phyloP scores from a whole-genome alignment of 768 basidiomycete species.

The Russula brevipes region DNA sequence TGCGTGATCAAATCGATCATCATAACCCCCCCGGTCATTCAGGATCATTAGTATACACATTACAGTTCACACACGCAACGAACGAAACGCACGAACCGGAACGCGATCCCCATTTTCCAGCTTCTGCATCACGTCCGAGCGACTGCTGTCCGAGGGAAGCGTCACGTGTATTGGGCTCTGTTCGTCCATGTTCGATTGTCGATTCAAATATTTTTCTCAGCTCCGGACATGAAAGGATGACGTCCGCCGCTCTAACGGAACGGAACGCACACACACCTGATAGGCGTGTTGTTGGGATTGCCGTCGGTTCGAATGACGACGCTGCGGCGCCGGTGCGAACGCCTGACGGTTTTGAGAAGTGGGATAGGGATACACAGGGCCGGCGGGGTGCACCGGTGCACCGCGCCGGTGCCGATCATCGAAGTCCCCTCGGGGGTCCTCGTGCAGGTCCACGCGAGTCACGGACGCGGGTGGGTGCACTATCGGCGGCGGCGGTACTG shows the following conservation, averaged over 20 bases:
- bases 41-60: too few relatives aligned
- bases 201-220: not conserved
- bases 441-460: slow-evolving; percentile 19
- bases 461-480: slow-evolving; percentile 7
- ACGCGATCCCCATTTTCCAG: slow-evolving; percentile 20
- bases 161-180: slow-evolving; percentile 6
- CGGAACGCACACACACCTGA: slow-evolving; percentile 4
- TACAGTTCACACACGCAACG: too few relatives aligned
- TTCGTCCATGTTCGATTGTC: not conserved
- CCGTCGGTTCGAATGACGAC: slow-evolving; percentile 2
- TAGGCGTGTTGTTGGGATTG: slow-evolving; percentile 6
- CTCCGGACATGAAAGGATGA: not conserved
- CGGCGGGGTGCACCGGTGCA: not conserved
- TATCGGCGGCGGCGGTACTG: not conserved
- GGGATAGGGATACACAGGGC: not conserved
- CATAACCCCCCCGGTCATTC: not conserved
- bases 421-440: not conserved
- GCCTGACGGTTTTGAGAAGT: not conserved
- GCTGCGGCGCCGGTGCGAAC: not conserved
- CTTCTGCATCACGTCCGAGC: slow-evolving; percentile 22
- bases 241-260: not conserved
- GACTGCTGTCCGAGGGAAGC: slow-evolving; percentile 10
- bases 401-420: slow-evolving; percentile 10
- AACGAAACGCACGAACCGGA: slow-evolving; percentile 13
- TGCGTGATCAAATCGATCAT: not conserved